Evolutionary conservation across 1,284 basidiomycete species (phyloP), one percentile per base, ranked within the genome.

Genomic region (Fomitiporia mediterranea): DNA sequence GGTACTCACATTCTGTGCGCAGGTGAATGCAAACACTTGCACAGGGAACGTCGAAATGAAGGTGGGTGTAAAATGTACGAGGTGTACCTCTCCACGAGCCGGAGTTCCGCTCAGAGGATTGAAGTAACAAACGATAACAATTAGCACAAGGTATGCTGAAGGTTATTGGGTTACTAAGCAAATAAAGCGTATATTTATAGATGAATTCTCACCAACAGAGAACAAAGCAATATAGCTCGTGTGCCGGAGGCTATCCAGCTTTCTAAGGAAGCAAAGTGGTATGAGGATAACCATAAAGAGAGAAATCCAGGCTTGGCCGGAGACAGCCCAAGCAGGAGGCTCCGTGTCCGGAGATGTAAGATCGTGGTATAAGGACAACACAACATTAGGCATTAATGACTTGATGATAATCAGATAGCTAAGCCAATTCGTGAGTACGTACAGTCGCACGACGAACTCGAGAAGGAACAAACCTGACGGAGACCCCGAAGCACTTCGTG

Each of bases 401-500:
- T 97, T 97, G 72, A 96, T 87, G 63, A 98, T 95, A 66, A 98
- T 95, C 52, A 95, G 78, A 68, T 95, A 96, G 66, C 89, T 91
- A 64, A 25, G 19, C 21, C 37, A 51, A n/a, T 15, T 56, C 4
- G 51, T 61, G 54, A 53, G 37, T 30, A 15, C 19, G 40, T 30
- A 25, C 25, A n/a, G 27, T n/a, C 43, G 15, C 48, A 30, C 1
- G 11, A 38, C 28, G 25, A 53, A 44, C 53, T 44, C 37, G 17
- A 34, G 59, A 64, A 63, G 38, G 71, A 5, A 17, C 79, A 51
- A 70, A 91, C 76, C 93, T 96, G 63, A 97, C 89, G 35, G 91
- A 94, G 6, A 99, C 97, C 30, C 97, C 97, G 68, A 96, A 96
- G 70, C 94, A 98, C 69, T 98, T 98, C 69, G 90, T 87, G 2